Evolutionary conservation across 176 grass and related monocot species (phyloP).

Genomic region (Oryza meridionalis): DNA sequence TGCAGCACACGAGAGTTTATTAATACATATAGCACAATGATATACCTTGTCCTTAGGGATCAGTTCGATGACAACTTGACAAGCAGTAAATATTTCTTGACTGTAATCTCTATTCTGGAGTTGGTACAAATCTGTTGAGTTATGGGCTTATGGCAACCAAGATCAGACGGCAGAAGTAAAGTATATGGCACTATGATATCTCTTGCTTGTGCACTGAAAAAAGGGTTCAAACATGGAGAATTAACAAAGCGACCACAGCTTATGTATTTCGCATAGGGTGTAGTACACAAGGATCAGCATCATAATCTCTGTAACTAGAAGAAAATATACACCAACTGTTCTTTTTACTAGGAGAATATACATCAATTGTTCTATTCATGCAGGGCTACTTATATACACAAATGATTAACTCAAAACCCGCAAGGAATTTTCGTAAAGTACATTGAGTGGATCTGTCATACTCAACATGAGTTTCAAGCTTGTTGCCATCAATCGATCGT

Average conservation of each 20-base stretch:
- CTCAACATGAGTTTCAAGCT: slow-evolving; percentile 10
- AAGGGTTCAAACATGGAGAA: no score
- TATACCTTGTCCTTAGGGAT: background rate
- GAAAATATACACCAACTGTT: background rate
- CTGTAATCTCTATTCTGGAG: background rate
- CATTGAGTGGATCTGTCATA: slow-evolving; percentile 14
- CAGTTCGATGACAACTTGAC: background rate
- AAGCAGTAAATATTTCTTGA: background rate
- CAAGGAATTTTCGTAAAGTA: background rate
- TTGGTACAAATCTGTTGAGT: background rate
- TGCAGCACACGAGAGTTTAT: background rate
- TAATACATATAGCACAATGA: background rate
- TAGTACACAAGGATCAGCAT: background rate
- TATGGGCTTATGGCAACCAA: background rate
- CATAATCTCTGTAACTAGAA: background rate
- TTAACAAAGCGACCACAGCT: background rate
- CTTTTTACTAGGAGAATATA: background rate
- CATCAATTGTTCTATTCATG: slow-evolving; percentile 15
- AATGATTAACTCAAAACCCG: slow-evolving; percentile 9
- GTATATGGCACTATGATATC: no score
- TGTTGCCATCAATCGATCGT: slow-evolving; percentile 47
- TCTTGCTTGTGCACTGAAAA: no score
- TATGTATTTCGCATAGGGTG: background rate
- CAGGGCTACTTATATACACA: slow-evolving; percentile 26
- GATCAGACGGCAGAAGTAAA: background rate